Base-by-base conservation (phyloP, 108 stramenopile species). In the Fragilariopsis cylindrus region DNA sequence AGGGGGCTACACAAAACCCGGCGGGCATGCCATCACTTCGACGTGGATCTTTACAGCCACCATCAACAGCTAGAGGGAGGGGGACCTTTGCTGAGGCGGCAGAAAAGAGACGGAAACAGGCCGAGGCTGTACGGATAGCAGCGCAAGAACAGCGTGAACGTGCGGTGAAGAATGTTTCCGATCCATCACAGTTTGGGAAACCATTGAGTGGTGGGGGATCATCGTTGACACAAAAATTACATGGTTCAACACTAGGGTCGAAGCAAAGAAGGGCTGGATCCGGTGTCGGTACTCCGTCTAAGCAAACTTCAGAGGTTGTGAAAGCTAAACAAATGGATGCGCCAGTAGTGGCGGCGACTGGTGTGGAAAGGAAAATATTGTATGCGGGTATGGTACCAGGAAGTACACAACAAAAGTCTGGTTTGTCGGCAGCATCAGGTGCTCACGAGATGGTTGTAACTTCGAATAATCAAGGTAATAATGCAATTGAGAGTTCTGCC, bases 311-410 rank as follows among this genome's bases (percentile, higher is more conserved):
- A 30, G 30, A 30, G 30, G 30, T 30, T 30, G 30, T 30, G 30
- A 30, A 30, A 30, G 30, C 30, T 30, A 30, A 30, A 30, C 30
- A 30, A 30, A 40, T 45, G 7, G 50, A 56, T 41, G 46, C 60
- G 3, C 48, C 43, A 6, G 48, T 39, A 9, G 30, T 53, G 6
- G 49, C 18, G n/a, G 30, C 81, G 47, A 49, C 52, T 1, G 69
- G 70, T 18, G 9, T 12, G 42, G 76, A 83, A 19, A 74, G 83
- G 7, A 81, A 75, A 54, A 85, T 91, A 50, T 70, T 92, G 47
- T 91, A 87, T 64, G 94, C 87, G 4, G 94, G 94, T 6, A 90
- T 95, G 79, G 89, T 91, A 19, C 87, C 89, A 3, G 90, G 90
- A 50, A 90, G 88, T 53, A 71, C 70, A 39, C 91, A 92, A 71